These are phyloP conservation scores for Geosmithia flava DNA, from an alignment of 2,329 filamentous ascomycete genomes.

Conservation along the genomic window DNA sequence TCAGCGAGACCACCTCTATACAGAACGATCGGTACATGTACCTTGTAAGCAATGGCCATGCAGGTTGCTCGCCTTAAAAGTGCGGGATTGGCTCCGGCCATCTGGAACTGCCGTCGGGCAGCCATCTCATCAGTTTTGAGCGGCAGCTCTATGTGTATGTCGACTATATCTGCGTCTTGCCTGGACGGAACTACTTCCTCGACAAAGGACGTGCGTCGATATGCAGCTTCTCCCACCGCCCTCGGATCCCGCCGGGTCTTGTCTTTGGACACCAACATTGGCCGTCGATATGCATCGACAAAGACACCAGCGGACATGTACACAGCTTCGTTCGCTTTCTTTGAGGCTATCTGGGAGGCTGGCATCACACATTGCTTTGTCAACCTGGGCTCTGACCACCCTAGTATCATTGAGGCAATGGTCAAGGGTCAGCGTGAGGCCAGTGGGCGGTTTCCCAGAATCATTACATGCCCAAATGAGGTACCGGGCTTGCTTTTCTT, in stretches of 20 bases:
- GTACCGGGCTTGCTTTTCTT: conserved; percentile 24
- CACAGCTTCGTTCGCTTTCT: conserved; percentile 65
- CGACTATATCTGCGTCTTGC: neutral
- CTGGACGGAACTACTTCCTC: neutral
- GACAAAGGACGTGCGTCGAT: neutral
- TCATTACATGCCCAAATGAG: conserved; percentile 74
- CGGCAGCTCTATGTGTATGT: neutral
- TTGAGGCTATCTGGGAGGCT: conserved; percentile 61
- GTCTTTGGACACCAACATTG: neutral
- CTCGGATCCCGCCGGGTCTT: neutral
- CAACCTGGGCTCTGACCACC: conserved; percentile 59
- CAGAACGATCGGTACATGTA: too few relatives aligned
- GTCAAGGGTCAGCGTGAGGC: conserved; percentile 62
- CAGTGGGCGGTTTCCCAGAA: conserved; percentile 53
- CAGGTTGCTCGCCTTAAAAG: neutral
- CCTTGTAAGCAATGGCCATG: neutral
- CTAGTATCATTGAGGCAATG: conserved; percentile 69
- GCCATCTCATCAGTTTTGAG: neutral
- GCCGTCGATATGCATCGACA: neutral
- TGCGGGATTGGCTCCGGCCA: neutral
- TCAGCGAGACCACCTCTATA: too few relatives aligned
- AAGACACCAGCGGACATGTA: conserved; percentile 27
- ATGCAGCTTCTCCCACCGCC: neutral
- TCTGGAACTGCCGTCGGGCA: neutral
- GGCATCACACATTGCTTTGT: conserved; percentile 43